phyloP scores from a whole-genome alignment of 352 stramenopile species.

The Pythium grandisporangium region DNA sequence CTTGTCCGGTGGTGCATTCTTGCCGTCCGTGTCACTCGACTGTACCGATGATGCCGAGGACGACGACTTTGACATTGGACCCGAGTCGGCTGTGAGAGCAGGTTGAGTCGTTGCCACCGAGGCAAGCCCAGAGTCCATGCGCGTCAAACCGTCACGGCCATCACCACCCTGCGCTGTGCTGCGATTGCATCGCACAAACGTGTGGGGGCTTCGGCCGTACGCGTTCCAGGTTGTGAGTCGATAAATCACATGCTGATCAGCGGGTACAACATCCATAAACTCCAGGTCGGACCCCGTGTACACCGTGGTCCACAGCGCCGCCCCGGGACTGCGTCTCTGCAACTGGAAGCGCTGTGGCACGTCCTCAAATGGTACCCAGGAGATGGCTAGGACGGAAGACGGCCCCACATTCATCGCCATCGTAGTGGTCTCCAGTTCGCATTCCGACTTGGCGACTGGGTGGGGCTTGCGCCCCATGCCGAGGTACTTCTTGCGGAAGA shows the following conservation, averaged over 20 bases:
- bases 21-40: background rate
- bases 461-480: slow-evolving; percentile 63
- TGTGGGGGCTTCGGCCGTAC: slow-evolving; percentile 57
- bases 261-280: slow-evolving; percentile 55
- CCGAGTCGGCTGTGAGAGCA: background rate
- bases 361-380: slow-evolving; percentile 35
- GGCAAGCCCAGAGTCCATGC: no score
- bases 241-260: slow-evolving; percentile 52
- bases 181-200: slow-evolving; percentile 44
- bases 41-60: background rate
- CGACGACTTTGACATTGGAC: background rate
- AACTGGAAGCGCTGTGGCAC: slow-evolving; percentile 57
- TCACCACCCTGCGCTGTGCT: background rate
- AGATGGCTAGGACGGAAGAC: slow-evolving; percentile 36
- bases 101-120: no score
- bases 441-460: slow-evolving; percentile 29
- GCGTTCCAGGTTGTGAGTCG: slow-evolving; percentile 78
- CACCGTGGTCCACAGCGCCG: slow-evolving; percentile 43
- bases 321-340: slow-evolving; percentile 51
- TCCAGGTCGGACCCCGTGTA: slow-evolving; percentile 59
- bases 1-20: no score
- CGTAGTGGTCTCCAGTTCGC: slow-evolving; percentile 12
- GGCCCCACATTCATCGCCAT: slow-evolving; percentile 3
- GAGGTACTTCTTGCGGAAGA: slow-evolving; percentile 77
- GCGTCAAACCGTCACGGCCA: no score